phyloP scores from a whole-genome alignment of 2,329 filamentous ascomycete species.

The Zasmidium citrigriseum region DNA sequence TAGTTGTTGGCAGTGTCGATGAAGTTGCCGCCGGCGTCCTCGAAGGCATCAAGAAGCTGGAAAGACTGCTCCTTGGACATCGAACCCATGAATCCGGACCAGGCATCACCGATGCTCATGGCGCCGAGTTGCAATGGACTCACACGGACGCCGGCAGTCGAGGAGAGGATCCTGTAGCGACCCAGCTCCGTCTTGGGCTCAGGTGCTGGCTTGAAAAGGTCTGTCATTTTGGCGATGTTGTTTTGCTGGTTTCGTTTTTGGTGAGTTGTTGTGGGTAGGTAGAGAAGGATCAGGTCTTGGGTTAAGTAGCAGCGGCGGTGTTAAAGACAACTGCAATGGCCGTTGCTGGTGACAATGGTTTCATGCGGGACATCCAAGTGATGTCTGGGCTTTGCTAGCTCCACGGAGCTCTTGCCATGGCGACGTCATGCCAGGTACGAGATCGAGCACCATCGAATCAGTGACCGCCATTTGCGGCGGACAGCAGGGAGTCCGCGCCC shows the following conservation, averaged over 20 bases:
- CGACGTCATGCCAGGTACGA: not conserved
- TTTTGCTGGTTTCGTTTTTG: not conserved
- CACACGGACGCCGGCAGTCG: conserved; percentile 51
- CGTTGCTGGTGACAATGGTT: not conserved
- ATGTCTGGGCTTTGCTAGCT: no score
- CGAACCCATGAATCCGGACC: conserved; percentile 62
- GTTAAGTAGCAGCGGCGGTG: not conserved
- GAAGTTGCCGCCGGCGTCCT: conserved; percentile 39
- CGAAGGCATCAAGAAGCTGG: conserved; percentile 49
- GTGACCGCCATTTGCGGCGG: not conserved
- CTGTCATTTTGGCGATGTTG: conserved; percentile 13
- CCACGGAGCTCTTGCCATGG: not conserved
- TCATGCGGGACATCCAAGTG: no score
- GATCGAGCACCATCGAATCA: not conserved
- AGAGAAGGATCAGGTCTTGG: not conserved
- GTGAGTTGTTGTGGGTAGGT: not conserved
- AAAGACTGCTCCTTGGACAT: conserved; percentile 65
- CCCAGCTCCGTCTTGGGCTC: conserved; percentile 57
- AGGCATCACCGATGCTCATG: conserved; percentile 65
- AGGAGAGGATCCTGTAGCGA: conserved; percentile 54
- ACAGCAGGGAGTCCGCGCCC: not conserved
- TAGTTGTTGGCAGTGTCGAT: conserved; percentile 41
- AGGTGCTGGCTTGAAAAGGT: conserved; percentile 35
- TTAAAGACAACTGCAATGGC: not conserved
- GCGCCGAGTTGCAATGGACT: conserved; percentile 55